These are phyloP conservation scores for Microascus cirrosus DNA, from an alignment of 2,329 filamentous ascomycete species.

Conservation along the genomic window DNA sequence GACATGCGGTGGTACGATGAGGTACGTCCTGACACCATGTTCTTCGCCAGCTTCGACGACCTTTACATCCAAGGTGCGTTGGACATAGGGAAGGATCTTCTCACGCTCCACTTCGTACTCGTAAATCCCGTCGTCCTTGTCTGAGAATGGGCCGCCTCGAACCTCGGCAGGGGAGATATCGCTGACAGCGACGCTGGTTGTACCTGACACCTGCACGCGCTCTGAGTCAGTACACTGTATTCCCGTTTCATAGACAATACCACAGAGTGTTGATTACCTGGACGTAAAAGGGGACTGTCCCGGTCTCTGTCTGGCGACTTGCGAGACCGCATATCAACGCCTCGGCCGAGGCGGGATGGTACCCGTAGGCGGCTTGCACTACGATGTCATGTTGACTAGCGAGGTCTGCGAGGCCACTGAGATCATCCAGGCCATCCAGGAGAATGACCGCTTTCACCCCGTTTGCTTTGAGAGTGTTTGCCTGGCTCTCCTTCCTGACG, in stretches of 20 bases:
- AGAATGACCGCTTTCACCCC: conserved; percentile 1
- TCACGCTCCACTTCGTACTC: conserved; percentile 23
- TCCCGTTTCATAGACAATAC: background rate
- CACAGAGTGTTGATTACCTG: conserved; percentile 21
- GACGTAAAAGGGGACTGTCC: conserved; percentile 12
- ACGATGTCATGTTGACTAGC: conserved; percentile 18
- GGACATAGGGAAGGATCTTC: conserved; percentile 19
- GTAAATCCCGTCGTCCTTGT: conserved; percentile 27
- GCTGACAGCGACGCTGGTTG: conserved; percentile 27
- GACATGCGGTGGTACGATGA: conserved; percentile 30
- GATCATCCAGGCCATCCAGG: conserved; percentile 7
- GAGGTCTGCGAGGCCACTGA: conserved; percentile 2
- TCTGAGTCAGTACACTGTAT: too few relatives aligned
- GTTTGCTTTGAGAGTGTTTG: conserved; percentile 5
- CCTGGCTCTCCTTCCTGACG: conserved; percentile 9
- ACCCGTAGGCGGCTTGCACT: conserved; percentile 25
- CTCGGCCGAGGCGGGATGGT: conserved; percentile 20
- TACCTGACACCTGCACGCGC: conserved; percentile 25
- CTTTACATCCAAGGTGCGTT: conserved; percentile 28
- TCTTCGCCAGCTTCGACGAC: conserved; percentile 24
- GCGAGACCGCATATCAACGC: conserved; percentile 28
- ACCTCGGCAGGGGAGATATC: conserved; percentile 18
- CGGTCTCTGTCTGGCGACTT: conserved; percentile 17
- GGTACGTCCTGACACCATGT: conserved; percentile 25
- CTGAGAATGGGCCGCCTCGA: conserved; percentile 19